These are phyloP conservation scores for Metroxylon sagu DNA, from an alignment of 176 grass and related monocot genomes.

Conservation along the genomic window DNA sequence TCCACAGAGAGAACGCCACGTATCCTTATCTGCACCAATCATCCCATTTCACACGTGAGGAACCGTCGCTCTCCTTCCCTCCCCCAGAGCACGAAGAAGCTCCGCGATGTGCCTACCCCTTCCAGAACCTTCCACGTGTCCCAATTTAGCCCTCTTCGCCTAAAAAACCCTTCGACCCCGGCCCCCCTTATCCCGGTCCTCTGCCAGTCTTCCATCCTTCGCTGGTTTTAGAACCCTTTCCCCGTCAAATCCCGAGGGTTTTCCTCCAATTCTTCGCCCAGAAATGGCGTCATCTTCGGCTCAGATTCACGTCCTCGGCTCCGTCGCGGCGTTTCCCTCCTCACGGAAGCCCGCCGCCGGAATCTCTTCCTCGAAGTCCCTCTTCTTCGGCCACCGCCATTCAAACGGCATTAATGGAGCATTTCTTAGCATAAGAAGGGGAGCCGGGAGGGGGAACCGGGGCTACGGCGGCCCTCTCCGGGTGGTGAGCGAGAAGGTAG, in stretches of 20 bases:
- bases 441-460: slow-evolving; percentile 1
- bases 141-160: neutral
- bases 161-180: slow-evolving; percentile 26
- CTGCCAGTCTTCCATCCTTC: neutral
- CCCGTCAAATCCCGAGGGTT: neutral
- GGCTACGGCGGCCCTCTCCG: slow-evolving; percentile 34
- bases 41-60: too few species aligned
- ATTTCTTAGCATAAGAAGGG: neutral
- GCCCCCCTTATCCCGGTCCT: neutral
- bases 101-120: neutral
- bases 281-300: slow-evolving; percentile 20
- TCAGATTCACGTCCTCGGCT: slow-evolving; percentile 25
- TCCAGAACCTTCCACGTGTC: slow-evolving; percentile 29
- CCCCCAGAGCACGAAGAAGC: too few species aligned
- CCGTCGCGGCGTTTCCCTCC: slow-evolving; percentile 39
- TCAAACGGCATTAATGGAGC: slow-evolving; percentile 1
- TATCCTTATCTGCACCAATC: too few species aligned
- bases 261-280: too few species aligned
- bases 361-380: slow-evolving; percentile 26
- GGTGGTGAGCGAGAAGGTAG: slow-evolving; percentile 91
- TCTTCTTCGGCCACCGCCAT: slow-evolving; percentile 45
- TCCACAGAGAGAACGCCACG: too few species aligned
- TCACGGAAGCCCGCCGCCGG: slow-evolving; percentile 20
- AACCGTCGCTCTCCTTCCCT: too few species aligned
- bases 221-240: neutral